Evolutionary conservation across 805 yeast genomes (phyloP), one percentile per base, ranked within the genome.

Genomic region (Candida oleophila): DNA sequence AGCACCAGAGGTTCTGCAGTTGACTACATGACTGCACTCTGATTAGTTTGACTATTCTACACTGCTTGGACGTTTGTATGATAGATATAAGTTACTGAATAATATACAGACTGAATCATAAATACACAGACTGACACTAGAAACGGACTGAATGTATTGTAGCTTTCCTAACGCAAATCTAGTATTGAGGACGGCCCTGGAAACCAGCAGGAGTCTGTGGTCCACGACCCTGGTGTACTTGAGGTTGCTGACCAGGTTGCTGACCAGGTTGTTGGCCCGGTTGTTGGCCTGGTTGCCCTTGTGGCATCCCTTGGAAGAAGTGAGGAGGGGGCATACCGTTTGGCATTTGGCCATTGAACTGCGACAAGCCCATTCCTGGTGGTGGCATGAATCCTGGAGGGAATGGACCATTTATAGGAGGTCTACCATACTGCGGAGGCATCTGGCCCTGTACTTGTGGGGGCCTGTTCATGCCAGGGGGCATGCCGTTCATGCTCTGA

Each of bases 341-440:
- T 14, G 41, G 41, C 2, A 33, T 25, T 16, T 46, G 49, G 15
- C 46, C 45, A 43, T 48, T 51, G 45, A 40, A 52, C 8, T 54
- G 64, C 21, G 56, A 57, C 16, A 55, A 53, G 15, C 53, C 57
- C 59, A 60, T 57, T 19, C 39, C 39, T 11, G 21, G 49, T 8
- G 50, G 49, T 4, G 62, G 65, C 35, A 49, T 45, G 15, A 55
- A 49, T 1, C 72, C 72, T 3, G 60, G 64, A 2, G 70, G 73
- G 20, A 57, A 59, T 69, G 68, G 62, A 4, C 71, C 72, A 15
- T 71, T 70, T 2, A 68, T 68, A 37, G 54, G 59, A 37, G 56
- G 55, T 11, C 48, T 51, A 30, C 41, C 51, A 25, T 44, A 41
- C 38, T 41, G 42, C 38, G 48, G 52, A 11, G 45, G 53, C 50